A percentile compares a stretch with the other conserved stretches of the same genome.
These are phyloP conservation scores for Kodamaea plutei DNA, from an alignment of 1,139 yeast genomes.

Conservation along the genomic window DNA sequence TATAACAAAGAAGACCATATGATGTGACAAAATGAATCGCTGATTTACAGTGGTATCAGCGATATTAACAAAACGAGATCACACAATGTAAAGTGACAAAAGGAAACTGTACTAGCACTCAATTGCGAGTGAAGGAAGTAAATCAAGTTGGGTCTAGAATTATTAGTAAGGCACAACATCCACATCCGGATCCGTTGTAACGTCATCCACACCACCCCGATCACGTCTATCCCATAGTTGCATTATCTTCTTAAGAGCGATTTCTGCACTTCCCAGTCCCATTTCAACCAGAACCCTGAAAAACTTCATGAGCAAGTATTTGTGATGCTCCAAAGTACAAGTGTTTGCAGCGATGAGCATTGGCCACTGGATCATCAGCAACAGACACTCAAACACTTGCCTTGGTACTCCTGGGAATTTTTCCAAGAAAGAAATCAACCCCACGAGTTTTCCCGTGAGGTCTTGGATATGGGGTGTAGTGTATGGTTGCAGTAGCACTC, in stretches of 20 bases:
- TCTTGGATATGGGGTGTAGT: conserved; percentile 31
- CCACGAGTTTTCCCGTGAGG: conserved; percentile 25
- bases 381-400: conserved; percentile 23
- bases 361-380: conserved; percentile 61
- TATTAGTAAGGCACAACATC: conserved; percentile 16
- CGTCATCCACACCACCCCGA: conserved; percentile 14
- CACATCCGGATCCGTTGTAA: conserved; percentile 15
- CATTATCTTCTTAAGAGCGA: conserved; percentile 15
- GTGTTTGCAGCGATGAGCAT: conserved; percentile 58
- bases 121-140: too few species aligned
- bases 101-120: too few species aligned
- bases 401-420: conserved; percentile 20
- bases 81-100: too few species aligned
- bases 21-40: too few species aligned
- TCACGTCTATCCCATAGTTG: conserved; percentile 16
- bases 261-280: conserved; percentile 25
- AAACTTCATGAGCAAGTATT: conserved; percentile 41
- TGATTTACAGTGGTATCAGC: too few species aligned
- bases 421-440: conserved; percentile 24
- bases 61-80: too few species aligned
- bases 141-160: too few species aligned
- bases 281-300: conserved; percentile 25
- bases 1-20: too few species aligned
- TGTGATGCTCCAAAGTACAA: conserved; percentile 43
- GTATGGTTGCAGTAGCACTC: conserved; percentile 31